These are phyloP conservation scores for Hypoxylon sp. DNA, from an alignment of 2,329 filamentous ascomycete species.

Conservation along the genomic window DNA sequence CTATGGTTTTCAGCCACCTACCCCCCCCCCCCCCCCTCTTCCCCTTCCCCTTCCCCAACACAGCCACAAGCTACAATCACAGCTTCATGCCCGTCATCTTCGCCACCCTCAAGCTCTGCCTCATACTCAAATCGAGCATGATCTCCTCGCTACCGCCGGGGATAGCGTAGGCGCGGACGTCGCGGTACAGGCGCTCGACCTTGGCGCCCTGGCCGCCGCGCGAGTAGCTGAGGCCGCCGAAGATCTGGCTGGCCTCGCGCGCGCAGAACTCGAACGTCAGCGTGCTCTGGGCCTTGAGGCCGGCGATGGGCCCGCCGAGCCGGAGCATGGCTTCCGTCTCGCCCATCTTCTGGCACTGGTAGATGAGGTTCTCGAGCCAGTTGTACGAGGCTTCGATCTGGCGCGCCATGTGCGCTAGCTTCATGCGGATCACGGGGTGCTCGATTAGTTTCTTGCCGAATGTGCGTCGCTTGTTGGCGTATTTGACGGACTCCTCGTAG, in stretches of 20 bases:
- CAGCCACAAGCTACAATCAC: constrained; percentile 61
- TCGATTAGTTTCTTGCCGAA: constrained; percentile 98
- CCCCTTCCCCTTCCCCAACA: not conserved
- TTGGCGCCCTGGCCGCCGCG: constrained; percentile 95
- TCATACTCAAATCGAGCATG: constrained; percentile 96
- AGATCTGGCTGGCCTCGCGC: constrained; percentile 96
- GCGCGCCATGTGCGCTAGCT: constrained; percentile 97
- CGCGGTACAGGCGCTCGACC: constrained; percentile 93
- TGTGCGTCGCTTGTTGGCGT: constrained; percentile 95
- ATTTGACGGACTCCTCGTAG: constrained; percentile 96
- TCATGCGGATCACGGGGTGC: constrained; percentile 96
- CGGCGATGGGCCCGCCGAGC: constrained; percentile 92
- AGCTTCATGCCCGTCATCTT: constrained; percentile 97
- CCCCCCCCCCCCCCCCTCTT: no score
- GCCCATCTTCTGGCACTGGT: constrained; percentile 92
- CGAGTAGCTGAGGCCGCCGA: constrained; percentile 92
- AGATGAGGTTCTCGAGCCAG: constrained; percentile 97
- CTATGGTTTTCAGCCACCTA: not conserved
- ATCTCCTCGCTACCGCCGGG: constrained; percentile 98
- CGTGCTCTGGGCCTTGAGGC: constrained; percentile 93
- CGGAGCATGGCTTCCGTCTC: constrained; percentile 97
- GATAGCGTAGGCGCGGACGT: constrained; percentile 96
- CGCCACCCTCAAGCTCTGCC: constrained; percentile 89
- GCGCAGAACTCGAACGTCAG: constrained; percentile 98
- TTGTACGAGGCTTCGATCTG: constrained; percentile 98